Percentiles rank a stretch among this genome's conserved stretches.
Conservation (phyloP, 805 yeast genomes). For the Ogataea paradorogensis region DNA sequence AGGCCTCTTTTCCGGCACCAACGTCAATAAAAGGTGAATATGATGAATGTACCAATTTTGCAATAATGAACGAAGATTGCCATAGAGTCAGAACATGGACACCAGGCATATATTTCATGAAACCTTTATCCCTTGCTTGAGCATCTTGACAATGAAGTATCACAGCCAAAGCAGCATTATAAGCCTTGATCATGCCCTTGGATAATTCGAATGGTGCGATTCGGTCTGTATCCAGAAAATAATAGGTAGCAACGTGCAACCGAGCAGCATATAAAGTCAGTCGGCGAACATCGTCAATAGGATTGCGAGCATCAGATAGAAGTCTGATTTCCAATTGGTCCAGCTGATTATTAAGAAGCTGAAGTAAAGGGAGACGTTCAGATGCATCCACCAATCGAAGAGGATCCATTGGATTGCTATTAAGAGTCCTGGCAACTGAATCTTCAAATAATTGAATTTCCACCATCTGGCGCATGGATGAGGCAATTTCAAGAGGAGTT, state of each 20-base stretch:
- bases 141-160: conserved; percentile 65
- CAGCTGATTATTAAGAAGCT: conserved; percentile 66
- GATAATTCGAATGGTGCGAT: conserved; percentile 57
- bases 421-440: conserved; percentile 74
- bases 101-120: conserved; percentile 78
- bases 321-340: conserved; percentile 70
- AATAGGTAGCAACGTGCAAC: conserved; percentile 78
- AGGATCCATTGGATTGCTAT: conserved; percentile 64
- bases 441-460: conserved; percentile 84
- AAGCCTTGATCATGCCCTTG: conserved; percentile 71
- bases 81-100: conserved; percentile 79
- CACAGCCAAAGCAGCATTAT: conserved; percentile 73
- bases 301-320: conserved; percentile 34
- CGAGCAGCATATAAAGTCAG: conserved; percentile 70
- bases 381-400: conserved; percentile 62
- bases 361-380: conserved; percentile 72
- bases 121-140: conserved; percentile 54
- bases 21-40: conserved; percentile 64
- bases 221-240: conserved; percentile 63
- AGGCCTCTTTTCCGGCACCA: conserved; percentile 67
- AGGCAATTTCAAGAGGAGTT: conserved; percentile 46
- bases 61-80: conserved; percentile 88
- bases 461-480: conserved; percentile 68
- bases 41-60: conserved; percentile 74
- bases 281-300: conserved; percentile 65